Evolutionary conservation across 768 basidiomycete genomes (phyloP).

Genomic region (Pleurotus salmoneostramineus): DNA sequence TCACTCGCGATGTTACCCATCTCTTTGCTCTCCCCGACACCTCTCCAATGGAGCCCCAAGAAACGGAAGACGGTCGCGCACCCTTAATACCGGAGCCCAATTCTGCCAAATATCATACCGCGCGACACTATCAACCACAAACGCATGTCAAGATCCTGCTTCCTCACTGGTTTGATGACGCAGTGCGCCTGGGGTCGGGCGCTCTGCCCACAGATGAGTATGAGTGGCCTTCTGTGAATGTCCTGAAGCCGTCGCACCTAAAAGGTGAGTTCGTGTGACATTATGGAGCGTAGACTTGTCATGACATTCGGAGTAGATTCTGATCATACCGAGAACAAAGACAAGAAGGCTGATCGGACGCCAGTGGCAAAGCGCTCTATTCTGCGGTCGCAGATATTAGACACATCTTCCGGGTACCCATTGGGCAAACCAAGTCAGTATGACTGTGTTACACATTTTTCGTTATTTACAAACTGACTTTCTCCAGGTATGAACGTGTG

Average conservation of each 20-base stretch:
- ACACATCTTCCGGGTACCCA: conserved; percentile 16
- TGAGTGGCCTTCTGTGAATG: conserved; percentile 69
- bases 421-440: too few species aligned
- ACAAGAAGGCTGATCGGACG: conserved; percentile 21
- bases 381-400: conserved; percentile 16
- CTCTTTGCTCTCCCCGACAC: conserved; percentile 60
- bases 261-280: neutral
- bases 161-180: conserved; percentile 92
- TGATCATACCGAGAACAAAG: conserved; percentile 7
- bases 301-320: neutral
- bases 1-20: conserved; percentile 87
- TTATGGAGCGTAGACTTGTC: neutral
- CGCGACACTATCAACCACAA: conserved; percentile 53
- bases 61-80: conserved; percentile 69
- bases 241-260: conserved; percentile 24
- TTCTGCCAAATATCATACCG: conserved; percentile 49
- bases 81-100: conserved; percentile 33
- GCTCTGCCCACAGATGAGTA: conserved; percentile 52
- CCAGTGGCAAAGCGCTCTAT: conserved; percentile 17
- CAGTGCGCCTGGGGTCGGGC: conserved; percentile 50
- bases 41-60: conserved; percentile 57
- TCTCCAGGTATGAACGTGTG: conserved; percentile 41
- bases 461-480: conserved; percentile 10
- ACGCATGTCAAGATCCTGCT: conserved; percentile 68
- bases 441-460: too few species aligned